Base-by-base conservation (phyloP, 2,329 filamentous ascomycete genomes). In the Diaporthe australafricana region DNA sequence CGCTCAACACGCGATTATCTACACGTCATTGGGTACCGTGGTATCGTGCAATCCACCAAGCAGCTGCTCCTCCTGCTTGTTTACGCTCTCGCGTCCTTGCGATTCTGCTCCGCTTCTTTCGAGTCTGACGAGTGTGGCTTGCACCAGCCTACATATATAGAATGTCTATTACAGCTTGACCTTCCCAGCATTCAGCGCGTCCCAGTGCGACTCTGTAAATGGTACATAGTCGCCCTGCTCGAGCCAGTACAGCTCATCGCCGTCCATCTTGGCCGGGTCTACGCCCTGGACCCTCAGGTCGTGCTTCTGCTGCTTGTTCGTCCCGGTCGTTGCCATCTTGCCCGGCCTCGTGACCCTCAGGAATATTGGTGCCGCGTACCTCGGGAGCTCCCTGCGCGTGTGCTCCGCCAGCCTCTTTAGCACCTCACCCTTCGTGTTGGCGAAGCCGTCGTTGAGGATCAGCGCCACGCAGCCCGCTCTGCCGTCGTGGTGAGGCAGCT, bases 241-340 rank as follows among this genome's bases (percentile, higher is more conserved):
- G 20, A 95, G 83, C 92, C 93, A 96, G 77, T 84, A 92, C 56
- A 92, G 45, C 47, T 82, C 79, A 30, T 89, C 88, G 4, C 76
- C 76, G 47, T 80, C 80, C 1, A 87, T 83, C 76, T 88, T 88
- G 5, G 78, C 81, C 0, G 92, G 93, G 77, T 94, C 89, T 0
- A 96, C 93, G 0, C 95, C 94, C 74, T 95, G 88, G 2, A 86
- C 85, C n/a, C 94, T 86, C 74, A 97, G 80, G 0, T 84, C 82
- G 74, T 92, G 89, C 82, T 98, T 98, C 82, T 95, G 92, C 83
- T 97, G 93, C 86, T 98, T 98, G 78, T 94, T 93, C 60, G 94
- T 98, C 0, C 94, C 94, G 5, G 95, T 97, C 1, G 90, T 87
- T 77, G 92, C 89, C 75, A 90, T 87, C 3, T 83, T 81, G 56